Percentiles rank a stretch among this genome's conserved stretches.
These are phyloP conservation scores for Oryza meridionalis DNA, from an alignment of 176 grass and related monocot species.

Conservation along the genomic window DNA sequence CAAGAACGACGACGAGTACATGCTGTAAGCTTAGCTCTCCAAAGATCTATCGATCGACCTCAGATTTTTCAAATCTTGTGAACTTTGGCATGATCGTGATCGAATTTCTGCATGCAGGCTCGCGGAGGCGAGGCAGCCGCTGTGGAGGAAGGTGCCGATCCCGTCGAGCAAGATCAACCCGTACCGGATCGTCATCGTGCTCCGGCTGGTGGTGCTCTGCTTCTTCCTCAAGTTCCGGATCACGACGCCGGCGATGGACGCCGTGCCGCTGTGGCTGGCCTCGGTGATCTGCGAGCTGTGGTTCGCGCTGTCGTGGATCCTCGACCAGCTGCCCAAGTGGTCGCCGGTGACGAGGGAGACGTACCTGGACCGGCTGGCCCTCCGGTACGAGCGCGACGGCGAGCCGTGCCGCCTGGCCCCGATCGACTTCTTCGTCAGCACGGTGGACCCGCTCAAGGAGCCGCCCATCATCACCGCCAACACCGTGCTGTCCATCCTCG, in stretches of 20 bases:
- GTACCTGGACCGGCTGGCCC: constrained; percentile 87
- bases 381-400: constrained; percentile 82
- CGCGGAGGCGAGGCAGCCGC: constrained; percentile 86
- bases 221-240: constrained; percentile 96
- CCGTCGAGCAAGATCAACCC: constrained; percentile 92
- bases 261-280: constrained; percentile 74
- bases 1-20: constrained; percentile 76
- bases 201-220: constrained; percentile 78
- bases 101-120: constrained; percentile 35
- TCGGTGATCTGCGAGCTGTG: constrained; percentile 95
- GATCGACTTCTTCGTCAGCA: constrained; percentile 85
- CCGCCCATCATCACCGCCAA: constrained; percentile 94
- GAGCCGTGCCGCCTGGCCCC: constrained; percentile 61
- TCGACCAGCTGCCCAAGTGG: constrained; percentile 99
- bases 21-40: constrained; percentile 50
- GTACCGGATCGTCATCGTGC: constrained; percentile 93
- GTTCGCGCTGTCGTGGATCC: constrained; percentile 99
- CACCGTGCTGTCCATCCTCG: constrained; percentile 91
- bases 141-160: constrained; percentile 94
- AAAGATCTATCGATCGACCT: too few species aligned
- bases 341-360: constrained; percentile 86
- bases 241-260: constrained; percentile 77
- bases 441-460: constrained; percentile 97
- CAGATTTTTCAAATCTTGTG: background rate
- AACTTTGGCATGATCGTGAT: too few species aligned